Percentiles rank a stretch among this genome's conserved stretches.
Evolutionary conservation across 2,329 filamentous ascomycete species (phyloP).

Genomic region (Penicillium sp.): DNA sequence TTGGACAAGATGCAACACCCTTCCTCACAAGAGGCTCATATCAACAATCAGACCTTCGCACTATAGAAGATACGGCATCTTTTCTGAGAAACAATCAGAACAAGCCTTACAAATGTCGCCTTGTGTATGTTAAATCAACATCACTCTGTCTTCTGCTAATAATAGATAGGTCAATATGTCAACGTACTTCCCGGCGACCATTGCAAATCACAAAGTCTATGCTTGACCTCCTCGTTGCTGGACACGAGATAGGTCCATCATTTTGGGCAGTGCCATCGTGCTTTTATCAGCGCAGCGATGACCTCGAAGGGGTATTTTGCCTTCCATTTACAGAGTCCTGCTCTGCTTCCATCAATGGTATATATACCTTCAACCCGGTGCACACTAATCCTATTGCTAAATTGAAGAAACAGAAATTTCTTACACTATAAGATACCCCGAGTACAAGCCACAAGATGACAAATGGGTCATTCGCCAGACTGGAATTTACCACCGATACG

Average conservation of each 20-base stretch:
- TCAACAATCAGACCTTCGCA: not conserved
- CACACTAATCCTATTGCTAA: too few relatives aligned
- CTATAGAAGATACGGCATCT: not conserved
- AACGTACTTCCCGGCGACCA: not conserved
- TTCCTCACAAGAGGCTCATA: not conserved
- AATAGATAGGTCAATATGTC: not conserved
- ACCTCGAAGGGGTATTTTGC: not conserved
- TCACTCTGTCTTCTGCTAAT: not conserved
- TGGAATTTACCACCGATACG: not conserved
- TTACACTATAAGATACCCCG: not conserved
- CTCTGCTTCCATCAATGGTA: not conserved
- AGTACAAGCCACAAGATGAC: not conserved
- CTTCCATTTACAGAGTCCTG: not conserved
- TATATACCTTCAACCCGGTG: too few relatives aligned
- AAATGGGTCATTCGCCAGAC: not conserved
- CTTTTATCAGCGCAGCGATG: not conserved
- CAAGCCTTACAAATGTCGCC: not conserved
- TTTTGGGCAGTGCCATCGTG: not conserved
- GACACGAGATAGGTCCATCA: not conserved
- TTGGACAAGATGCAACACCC: not conserved
- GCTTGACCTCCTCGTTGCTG: not conserved
- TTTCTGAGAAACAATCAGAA: not conserved
- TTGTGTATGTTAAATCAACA: not conserved
- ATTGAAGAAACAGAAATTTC: not conserved
- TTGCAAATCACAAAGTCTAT: not conserved